Percentiles rank a stretch among this genome's conserved stretches.
Evolutionary conservation across 306 rosid genomes (phyloP).

Genomic region (Gillenia trifoliata): DNA sequence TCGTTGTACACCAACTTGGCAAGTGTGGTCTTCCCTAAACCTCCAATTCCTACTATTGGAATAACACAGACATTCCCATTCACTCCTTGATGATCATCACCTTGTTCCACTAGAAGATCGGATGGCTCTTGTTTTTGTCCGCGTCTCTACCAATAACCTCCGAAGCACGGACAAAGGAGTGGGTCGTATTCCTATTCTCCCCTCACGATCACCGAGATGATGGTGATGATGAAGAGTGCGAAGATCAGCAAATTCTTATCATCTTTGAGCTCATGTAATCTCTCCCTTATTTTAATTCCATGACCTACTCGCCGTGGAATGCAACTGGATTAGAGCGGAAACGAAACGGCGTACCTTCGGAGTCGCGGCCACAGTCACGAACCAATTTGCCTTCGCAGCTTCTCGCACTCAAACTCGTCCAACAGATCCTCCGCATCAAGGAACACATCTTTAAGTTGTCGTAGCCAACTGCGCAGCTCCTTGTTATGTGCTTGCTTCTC

Average conservation of each 20-base stretch:
- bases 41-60: too few relatives aligned
- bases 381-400: not conserved
- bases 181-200: too few relatives aligned
- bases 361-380: not conserved
- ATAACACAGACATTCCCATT: too few relatives aligned
- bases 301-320: not conserved
- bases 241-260: too few relatives aligned
- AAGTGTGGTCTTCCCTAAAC: too few relatives aligned
- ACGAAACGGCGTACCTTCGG: conserved; percentile 19
- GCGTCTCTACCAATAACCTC: too few relatives aligned
- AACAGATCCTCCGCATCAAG: not conserved
- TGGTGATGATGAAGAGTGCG: too few relatives aligned
- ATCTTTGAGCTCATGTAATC: not conserved
- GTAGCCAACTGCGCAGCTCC: not conserved
- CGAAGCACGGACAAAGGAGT: too few relatives aligned
- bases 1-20: too few relatives aligned
- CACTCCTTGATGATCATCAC: too few relatives aligned
- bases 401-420: conserved; percentile 26
- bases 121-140: rapidly evolving
- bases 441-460: not conserved
- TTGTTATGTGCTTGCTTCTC: conserved; percentile 5
- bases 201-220: too few relatives aligned
- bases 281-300: conserved; percentile 6
- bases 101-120: too few relatives aligned
- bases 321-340: conserved; percentile 19